Percentiles rank a stretch among this genome's conserved stretches.
Conservation (phyloP, 768 basidiomycete genomes). For the Tubosaeta sp. region DNA sequence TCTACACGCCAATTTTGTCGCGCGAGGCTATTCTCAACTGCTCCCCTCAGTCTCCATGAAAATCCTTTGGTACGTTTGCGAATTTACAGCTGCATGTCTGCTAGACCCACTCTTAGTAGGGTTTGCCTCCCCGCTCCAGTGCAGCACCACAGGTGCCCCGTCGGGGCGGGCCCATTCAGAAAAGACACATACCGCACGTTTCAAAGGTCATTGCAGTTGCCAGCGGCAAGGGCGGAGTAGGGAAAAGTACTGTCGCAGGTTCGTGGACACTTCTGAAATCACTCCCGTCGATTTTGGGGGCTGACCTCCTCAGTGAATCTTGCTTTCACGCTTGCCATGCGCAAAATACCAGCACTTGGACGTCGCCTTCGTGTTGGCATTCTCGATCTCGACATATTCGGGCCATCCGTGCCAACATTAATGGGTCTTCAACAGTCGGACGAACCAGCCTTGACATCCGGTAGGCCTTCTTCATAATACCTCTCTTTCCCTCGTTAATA, state of each 20-base stretch:
- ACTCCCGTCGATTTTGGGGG: conserved; percentile 10
- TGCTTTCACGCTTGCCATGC: conserved; percentile 65
- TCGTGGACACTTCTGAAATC: conserved; percentile 17
- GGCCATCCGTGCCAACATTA: conserved; percentile 88
- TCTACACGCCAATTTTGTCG: neutral
- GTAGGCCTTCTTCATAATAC: conserved; percentile 37
- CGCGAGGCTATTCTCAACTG: conserved; percentile 17
- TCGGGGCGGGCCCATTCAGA: conserved; percentile 47
- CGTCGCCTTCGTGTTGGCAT: conserved; percentile 70
- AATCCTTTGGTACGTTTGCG: conserved; percentile 49
- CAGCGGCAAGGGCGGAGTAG: conserved; percentile 94
- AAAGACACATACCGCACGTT: conserved; percentile 64
- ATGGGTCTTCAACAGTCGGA: conserved; percentile 80
- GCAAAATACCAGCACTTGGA: conserved; percentile 28
- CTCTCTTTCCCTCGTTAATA: neutral
- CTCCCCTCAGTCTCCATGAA: conserved; percentile 35
- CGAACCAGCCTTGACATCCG: conserved; percentile 71
- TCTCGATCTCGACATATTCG: conserved; percentile 94
- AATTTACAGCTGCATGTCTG: neutral
- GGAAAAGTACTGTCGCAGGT: conserved; percentile 94
- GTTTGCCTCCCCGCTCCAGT: conserved; percentile 31
- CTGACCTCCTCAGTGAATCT: conserved; percentile 58
- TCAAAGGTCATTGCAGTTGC: conserved; percentile 80
- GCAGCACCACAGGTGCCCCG: conserved; percentile 59
- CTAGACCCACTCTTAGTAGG: conserved; percentile 26